Conservation (phyloP, 164 flowering plant genomes). For the Echeveria elegans region DNA sequence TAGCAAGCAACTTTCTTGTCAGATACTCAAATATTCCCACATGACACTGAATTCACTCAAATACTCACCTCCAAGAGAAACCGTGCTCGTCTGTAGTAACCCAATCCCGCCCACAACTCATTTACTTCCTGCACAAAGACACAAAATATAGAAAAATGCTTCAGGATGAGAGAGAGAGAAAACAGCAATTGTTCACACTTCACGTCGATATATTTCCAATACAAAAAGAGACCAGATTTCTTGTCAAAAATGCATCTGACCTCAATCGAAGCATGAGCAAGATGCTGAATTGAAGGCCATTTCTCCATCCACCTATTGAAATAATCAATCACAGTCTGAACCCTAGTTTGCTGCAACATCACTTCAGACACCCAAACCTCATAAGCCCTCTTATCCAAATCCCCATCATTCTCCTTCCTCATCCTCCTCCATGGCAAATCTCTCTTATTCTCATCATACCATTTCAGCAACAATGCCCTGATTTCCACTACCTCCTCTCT, state of each 20-base stretch:
- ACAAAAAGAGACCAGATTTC: background rate
- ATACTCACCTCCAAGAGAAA: slow-evolving; percentile 66
- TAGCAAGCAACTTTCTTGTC: background rate
- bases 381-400: slow-evolving; percentile 44
- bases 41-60: background rate
- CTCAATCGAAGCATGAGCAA: slow-evolving; percentile 85
- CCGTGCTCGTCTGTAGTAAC: slow-evolving; percentile 89
- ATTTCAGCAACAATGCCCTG: slow-evolving; percentile 41
- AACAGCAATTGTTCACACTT: background rate
- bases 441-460: slow-evolving; percentile 57
- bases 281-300: slow-evolving; percentile 82
- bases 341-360: slow-evolving; percentile 96
- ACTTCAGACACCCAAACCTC: slow-evolving; percentile 97
- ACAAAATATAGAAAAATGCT: background rate
- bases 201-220: background rate
- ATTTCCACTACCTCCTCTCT: slow-evolving; percentile 21
- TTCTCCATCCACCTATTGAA: slow-evolving; percentile 81
- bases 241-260: slow-evolving; percentile 18
- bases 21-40: too few species aligned
- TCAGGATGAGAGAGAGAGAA: background rate
- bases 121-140: slow-evolving; percentile 73
- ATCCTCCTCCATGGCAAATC: slow-evolving; percentile 55
- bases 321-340: slow-evolving; percentile 61
- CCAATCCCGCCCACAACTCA: slow-evolving; percentile 98
- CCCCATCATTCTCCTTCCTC: slow-evolving; percentile 13